These are phyloP conservation scores for Apophysomyces variabilis DNA, from an alignment of 371 early-diverging fungal genomes.

Conservation along the genomic window DNA sequence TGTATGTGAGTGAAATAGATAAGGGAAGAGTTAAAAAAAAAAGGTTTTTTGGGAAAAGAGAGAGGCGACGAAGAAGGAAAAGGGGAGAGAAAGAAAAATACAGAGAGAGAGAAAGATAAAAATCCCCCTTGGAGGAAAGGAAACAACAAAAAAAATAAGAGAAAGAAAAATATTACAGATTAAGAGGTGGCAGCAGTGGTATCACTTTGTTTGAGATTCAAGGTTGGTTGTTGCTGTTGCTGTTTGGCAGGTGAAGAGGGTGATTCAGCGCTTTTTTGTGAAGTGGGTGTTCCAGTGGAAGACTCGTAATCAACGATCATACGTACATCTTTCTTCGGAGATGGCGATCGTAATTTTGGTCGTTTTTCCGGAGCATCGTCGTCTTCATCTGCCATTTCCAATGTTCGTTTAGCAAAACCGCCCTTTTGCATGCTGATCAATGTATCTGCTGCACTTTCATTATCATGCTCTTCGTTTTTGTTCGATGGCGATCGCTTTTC, in stretches of 20 bases:
- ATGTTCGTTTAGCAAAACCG: constrained; percentile 20
- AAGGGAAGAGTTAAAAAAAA: too few species aligned
- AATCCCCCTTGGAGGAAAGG: too few species aligned
- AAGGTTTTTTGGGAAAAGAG: too few species aligned
- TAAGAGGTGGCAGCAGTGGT: constrained; percentile 1
- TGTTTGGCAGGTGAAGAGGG: constrained; percentile 1
- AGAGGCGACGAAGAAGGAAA: background rate
- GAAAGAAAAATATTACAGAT: background rate
- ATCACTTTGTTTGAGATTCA: constrained; percentile 7
- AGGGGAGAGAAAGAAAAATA: background rate
- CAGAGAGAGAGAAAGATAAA: background rate
- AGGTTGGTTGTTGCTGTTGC: background rate
- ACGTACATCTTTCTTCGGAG: constrained; percentile 5
- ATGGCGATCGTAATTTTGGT: constrained; percentile 3
- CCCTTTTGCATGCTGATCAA: constrained; percentile 43
- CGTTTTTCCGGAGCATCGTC: constrained; percentile 23
- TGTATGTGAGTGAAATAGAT: too few species aligned
- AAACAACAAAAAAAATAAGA: background rate
- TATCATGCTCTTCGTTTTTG: constrained; percentile 17
- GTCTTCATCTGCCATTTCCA: constrained; percentile 34
- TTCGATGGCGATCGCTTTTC: constrained; percentile 2
- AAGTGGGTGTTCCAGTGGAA: constrained; percentile 3
- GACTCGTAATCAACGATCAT: constrained; percentile 19
- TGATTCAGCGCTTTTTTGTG: constrained; percentile 7
- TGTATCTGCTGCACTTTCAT: constrained; percentile 45